These are phyloP conservation scores for Hyphopichia buzzinii DNA, from an alignment of 1,139 yeast species.

Conservation along the genomic window DNA sequence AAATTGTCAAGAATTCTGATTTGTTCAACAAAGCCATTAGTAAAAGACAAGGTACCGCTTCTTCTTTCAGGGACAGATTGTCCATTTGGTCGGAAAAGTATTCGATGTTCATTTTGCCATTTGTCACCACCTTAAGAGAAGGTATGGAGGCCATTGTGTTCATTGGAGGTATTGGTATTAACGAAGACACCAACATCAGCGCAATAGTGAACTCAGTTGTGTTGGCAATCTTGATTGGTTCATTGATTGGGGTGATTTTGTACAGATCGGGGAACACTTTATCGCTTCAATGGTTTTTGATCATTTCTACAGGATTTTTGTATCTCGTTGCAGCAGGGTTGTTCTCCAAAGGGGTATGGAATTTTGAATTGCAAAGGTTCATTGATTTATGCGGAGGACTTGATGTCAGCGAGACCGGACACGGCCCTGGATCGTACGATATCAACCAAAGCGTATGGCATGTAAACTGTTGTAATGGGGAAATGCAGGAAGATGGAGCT, in stretches of 20 bases:
- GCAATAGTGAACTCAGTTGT: slow-evolving; percentile 33
- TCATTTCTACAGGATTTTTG: slow-evolving; percentile 39
- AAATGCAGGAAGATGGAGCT: slow-evolving; percentile 43
- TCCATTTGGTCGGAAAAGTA: slow-evolving; percentile 31
- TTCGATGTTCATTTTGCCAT: slow-evolving; percentile 42
- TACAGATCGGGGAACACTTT: slow-evolving; percentile 44
- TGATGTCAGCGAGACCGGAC: slow-evolving; percentile 48
- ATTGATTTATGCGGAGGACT: slow-evolving; percentile 42
- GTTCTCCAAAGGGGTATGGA: slow-evolving; percentile 48
- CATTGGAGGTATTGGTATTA: slow-evolving; percentile 47
- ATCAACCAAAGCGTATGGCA: slow-evolving; percentile 43
- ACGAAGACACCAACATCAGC: slow-evolving; percentile 34
- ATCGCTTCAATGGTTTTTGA: slow-evolving; percentile 41
- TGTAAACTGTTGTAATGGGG: slow-evolving; percentile 48
- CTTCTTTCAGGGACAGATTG: slow-evolving; percentile 7
- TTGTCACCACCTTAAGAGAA: slow-evolving; percentile 45
- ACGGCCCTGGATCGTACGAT: slow-evolving; percentile 49
- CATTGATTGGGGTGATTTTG: slow-evolving; percentile 32
- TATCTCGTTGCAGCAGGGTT: slow-evolving; percentile 47
- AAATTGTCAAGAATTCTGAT: slow-evolving; percentile 18
- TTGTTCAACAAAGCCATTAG: slow-evolving; percentile 14
- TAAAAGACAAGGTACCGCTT: slow-evolving; percentile 1
- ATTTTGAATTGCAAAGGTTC: slow-evolving; percentile 41
- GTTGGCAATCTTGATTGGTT: slow-evolving; percentile 31
- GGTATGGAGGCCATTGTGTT: slow-evolving; percentile 50